Conservation (phyloP, 2,329 filamentous ascomycete genomes). For the Fusarium coicis region DNA sequence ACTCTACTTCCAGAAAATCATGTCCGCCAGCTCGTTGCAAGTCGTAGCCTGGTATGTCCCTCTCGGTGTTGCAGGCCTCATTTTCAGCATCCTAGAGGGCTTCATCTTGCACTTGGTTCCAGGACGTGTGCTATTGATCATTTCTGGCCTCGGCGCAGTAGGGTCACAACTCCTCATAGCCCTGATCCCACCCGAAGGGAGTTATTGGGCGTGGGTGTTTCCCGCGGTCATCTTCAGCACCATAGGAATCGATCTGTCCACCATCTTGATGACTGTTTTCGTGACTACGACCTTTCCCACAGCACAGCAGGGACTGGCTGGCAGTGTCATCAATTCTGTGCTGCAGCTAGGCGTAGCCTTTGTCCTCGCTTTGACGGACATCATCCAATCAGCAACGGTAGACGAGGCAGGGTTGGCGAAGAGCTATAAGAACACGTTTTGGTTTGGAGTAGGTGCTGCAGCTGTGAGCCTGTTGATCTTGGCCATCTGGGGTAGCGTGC, state of each 20-base stretch:
- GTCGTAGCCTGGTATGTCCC: neutral
- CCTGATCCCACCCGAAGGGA: neutral
- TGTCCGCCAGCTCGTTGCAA: neutral
- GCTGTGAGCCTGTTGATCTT: neutral
- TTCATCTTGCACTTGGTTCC: neutral
- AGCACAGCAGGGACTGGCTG: neutral
- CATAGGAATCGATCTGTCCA: neutral
- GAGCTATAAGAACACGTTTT: neutral
- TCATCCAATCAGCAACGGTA: neutral
- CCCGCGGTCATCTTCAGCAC: neutral
- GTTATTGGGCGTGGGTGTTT: neutral
- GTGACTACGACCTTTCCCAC: neutral
- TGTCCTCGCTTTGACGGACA: neutral
- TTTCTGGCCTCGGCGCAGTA: neutral
- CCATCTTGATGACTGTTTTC: neutral
- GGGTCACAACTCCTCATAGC: neutral
- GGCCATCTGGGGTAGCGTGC: neutral
- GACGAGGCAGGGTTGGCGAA: neutral
- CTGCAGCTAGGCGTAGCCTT: neutral
- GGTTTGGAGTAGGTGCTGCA: neutral
- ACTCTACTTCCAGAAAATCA: neutral
- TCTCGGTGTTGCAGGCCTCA: neutral
- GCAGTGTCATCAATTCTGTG: neutral
- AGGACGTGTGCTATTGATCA: neutral
- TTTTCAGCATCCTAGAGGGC: neutral